Conservation (phyloP, 2,329 filamentous ascomycete species). For the Fonsecaea multimorphosa region DNA sequence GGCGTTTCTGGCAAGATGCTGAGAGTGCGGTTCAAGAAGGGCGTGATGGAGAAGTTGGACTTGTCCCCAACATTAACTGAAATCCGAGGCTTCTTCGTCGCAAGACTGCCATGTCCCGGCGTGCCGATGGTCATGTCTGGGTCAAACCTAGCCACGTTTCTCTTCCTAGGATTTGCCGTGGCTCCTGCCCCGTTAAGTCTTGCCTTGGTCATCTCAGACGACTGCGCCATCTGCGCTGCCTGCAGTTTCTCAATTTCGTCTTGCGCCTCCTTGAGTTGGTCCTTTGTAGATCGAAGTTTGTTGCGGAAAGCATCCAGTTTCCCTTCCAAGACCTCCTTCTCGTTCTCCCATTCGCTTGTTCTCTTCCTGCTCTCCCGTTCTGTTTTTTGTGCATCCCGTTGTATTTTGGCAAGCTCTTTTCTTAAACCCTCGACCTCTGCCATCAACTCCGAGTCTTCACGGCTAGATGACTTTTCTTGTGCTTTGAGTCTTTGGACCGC, state of each 20-base stretch:
- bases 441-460: conserved; percentile 45
- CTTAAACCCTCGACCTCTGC: conserved; percentile 55
- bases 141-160: conserved; percentile 52
- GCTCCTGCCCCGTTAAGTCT: conserved; percentile 35
- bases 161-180: conserved; percentile 46
- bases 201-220: conserved; percentile 38
- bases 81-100: conserved; percentile 64
- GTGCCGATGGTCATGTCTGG: conserved; percentile 58
- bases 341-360: conserved; percentile 65
- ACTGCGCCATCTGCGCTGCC: conserved; percentile 44
- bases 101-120: conserved; percentile 53
- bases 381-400: conserved; percentile 53
- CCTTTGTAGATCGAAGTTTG: conserved; percentile 72
- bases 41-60: conserved; percentile 91
- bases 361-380: conserved; percentile 63
- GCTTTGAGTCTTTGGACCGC: conserved; percentile 64
- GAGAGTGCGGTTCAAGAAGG: conserved; percentile 80
- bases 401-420: conserved; percentile 58
- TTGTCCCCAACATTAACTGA: conserved; percentile 76
- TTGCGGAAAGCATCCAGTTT: conserved; percentile 72
- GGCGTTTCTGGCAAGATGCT: conserved; percentile 59
- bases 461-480: conserved; percentile 57
- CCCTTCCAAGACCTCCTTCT: conserved; percentile 70
- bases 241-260: conserved; percentile 55
- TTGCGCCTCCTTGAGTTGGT: conserved; percentile 72